Conservation (phyloP, 179 eudicot genomes). For the Camellia oleifera region DNA sequence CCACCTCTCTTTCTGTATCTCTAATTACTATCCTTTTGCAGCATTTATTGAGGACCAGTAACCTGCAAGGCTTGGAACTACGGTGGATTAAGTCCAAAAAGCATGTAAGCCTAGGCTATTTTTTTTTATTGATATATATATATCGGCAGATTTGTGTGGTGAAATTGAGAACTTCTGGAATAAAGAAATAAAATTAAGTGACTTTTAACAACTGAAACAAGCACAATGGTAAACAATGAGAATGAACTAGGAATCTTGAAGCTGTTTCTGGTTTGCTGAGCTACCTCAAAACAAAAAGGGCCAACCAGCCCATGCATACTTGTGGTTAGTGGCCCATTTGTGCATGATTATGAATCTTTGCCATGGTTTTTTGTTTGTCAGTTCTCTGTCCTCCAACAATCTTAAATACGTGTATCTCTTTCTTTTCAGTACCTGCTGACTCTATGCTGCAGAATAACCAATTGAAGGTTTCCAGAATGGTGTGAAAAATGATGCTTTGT, state of each 20-base stretch:
- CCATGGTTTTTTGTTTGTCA: too few species aligned
- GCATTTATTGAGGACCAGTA: conserved; percentile 60
- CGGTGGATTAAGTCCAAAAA: conserved; percentile 57
- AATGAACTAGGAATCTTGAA: background rate
- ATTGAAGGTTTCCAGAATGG: background rate
- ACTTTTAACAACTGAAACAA: background rate
- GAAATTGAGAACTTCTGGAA: background rate
- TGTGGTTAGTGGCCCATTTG: background rate
- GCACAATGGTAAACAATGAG: background rate
- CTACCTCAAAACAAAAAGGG: background rate
- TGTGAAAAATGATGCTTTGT: background rate
- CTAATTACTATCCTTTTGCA: conserved; percentile 29
- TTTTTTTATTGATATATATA: background rate
- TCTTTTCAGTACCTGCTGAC: background rate
- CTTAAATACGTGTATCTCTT: background rate
- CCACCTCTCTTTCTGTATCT: background rate
- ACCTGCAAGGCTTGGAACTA: conserved; percentile 52
- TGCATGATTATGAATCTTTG: background rate
- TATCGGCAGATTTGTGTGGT: background rate
- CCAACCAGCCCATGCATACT: background rate
- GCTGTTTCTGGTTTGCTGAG: background rate
- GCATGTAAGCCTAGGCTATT: conserved; percentile 50
- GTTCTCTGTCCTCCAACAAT: background rate
- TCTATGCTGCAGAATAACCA: background rate
- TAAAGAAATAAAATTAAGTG: background rate